Evolutionary conservation across 441 rosid genomes (phyloP).

Genomic region (Flueggea neowawraea): DNA sequence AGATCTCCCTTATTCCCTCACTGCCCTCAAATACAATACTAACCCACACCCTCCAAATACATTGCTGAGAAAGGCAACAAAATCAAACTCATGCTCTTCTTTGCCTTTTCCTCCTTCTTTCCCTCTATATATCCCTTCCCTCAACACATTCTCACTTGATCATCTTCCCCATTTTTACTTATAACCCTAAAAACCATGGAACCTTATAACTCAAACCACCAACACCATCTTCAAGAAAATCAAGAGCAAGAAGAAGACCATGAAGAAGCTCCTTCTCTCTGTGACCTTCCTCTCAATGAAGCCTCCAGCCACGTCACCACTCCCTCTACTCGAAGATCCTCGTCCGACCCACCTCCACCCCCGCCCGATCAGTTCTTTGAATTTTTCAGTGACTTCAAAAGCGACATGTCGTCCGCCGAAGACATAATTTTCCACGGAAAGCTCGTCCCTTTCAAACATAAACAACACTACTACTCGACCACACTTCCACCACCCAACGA

Average conservation of each 20-base stretch:
- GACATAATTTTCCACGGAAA: conserved; percentile 73
- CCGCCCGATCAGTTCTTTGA: conserved; percentile 37
- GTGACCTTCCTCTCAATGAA: conserved; percentile 36
- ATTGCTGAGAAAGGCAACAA: no score
- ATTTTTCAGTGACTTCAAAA: conserved; percentile 42
- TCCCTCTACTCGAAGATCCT: conserved; percentile 18
- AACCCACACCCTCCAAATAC: no score
- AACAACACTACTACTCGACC: conserved; percentile 5
- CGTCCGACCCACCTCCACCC: conserved; percentile 21
- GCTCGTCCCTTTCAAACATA: conserved; percentile 51
- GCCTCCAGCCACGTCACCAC: background rate
- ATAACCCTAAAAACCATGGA: background rate
- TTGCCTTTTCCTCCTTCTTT: no score
- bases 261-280: conserved; percentile 53
- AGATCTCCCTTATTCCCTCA: no score
- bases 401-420: conserved; percentile 74
- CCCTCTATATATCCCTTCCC: background rate
- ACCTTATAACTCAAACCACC: background rate
- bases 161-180: background rate
- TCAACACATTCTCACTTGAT: background rate
- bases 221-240: background rate
- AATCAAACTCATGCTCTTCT: no score
- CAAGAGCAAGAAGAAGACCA: conserved; percentile 22
- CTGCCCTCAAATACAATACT: no score
- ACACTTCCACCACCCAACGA: no score